A percentile compares a stretch with the other conserved stretches of the same genome.
Evolutionary conservation across 2,329 filamentous ascomycete genomes (phyloP).

Genomic region (Aschersonia sp.): DNA sequence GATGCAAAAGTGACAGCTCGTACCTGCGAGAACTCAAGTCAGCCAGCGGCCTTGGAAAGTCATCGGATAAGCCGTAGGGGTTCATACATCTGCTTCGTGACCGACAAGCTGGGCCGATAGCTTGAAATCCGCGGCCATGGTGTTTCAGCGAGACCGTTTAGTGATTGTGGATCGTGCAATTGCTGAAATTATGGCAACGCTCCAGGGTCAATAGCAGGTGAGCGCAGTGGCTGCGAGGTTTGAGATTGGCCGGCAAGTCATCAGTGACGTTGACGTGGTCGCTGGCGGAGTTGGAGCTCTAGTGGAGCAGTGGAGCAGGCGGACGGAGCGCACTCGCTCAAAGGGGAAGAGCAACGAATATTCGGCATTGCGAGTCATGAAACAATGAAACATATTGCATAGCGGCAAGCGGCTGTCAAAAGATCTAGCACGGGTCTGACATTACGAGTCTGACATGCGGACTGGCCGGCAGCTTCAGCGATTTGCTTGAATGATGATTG

Average conservation of each 20-base stretch:
- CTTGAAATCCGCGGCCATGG: slow-evolving; percentile 74
- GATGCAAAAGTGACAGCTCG: slow-evolving; percentile 70
- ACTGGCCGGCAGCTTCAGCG: too few relatives aligned
- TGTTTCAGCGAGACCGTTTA: slow-evolving; percentile 4
- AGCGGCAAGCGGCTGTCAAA: too few relatives aligned
- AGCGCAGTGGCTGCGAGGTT: not conserved
- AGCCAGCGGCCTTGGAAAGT: slow-evolving; percentile 6
- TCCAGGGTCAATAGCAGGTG: slow-evolving; percentile 1
- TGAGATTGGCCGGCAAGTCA: not conserved
- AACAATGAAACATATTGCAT: too few relatives aligned
- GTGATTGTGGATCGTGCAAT: not conserved
- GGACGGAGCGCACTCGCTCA: not conserved
- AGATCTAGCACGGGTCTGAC: too few relatives aligned
- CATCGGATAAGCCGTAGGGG: not conserved
- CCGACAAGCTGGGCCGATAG: slow-evolving; percentile 79
- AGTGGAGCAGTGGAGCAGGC: slow-evolving; percentile 3
- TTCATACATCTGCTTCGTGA: slow-evolving; percentile 81
- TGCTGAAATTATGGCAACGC: too few relatives aligned
- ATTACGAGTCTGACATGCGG: too few relatives aligned
- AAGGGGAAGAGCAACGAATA: not conserved
- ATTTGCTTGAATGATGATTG: too few relatives aligned
- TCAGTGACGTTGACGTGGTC: slow-evolving; percentile 4
- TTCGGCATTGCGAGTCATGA: too few relatives aligned
- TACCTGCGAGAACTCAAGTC: slow-evolving; percentile 42
- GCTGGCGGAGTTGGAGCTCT: slow-evolving; percentile 1